phyloP scores from a whole-genome alignment of 225 moss, liverwort and hornwort species.

The Neckera pumila region DNA sequence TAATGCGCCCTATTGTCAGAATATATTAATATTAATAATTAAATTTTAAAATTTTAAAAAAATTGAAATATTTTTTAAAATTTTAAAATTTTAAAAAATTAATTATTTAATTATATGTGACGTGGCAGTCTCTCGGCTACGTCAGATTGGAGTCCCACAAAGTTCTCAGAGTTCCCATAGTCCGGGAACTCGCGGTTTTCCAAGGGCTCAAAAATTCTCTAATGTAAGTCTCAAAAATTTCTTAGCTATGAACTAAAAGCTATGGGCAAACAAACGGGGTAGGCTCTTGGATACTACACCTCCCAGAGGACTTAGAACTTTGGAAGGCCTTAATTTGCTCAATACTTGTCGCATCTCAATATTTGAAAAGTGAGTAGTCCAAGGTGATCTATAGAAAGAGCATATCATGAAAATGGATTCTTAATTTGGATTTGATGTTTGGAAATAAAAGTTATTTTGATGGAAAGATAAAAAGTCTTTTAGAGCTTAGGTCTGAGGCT shows the following conservation, averaged over 20 bases:
- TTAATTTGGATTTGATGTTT: not conserved
- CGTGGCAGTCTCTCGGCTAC: too few species aligned
- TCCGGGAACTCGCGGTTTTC: too few species aligned
- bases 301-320: rapidly evolving
- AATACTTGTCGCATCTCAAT: too few species aligned
- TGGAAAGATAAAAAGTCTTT: not conserved
- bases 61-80: too few species aligned
- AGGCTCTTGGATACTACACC: rapidly evolving
- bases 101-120: too few species aligned
- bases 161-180: too few species aligned
- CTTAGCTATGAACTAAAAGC: not conserved
- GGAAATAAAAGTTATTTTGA: rapidly evolving
- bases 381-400: not conserved
- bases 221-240: not conserved
- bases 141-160: too few species aligned
- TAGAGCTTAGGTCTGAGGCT: rapidly evolving
- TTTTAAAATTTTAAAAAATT: too few species aligned
- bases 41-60: too few species aligned
- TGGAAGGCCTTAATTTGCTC: not conserved
- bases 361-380: not conserved
- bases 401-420: rapidly evolving
- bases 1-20: too few species aligned
- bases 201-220: too few species aligned
- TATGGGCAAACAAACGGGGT: rapidly evolving
- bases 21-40: too few species aligned